phyloP scores from a whole-genome alignment of 345 rosid species.

The Brassica incana region DNA sequence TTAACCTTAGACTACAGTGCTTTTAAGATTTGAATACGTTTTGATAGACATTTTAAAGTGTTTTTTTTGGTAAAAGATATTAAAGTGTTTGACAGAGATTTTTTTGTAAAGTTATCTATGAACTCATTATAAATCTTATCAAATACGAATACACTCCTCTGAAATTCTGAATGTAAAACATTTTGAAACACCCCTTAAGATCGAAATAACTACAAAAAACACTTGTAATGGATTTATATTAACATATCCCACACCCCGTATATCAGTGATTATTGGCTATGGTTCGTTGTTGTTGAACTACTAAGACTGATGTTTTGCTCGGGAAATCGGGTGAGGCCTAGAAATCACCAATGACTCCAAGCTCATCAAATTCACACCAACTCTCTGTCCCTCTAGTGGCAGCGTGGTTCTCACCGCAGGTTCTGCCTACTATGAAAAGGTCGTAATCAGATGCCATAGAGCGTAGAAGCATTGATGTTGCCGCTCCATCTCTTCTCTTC shows the following conservation, averaged over 20 bases:
- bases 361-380: not conserved
- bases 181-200: no score
- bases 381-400: conserved; percentile 39
- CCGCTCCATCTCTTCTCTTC: conserved; percentile 45
- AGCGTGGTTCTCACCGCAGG: conserved; percentile 34
- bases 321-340: not conserved
- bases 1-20: no score
- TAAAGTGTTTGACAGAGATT: no score
- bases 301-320: not conserved
- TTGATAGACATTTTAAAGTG: no score
- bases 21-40: no score
- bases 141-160: no score
- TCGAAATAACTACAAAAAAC: no score
- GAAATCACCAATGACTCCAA: not conserved
- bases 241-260: not conserved
- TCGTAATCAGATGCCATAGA: conserved; percentile 44
- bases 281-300: conserved; percentile 39
- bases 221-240: not conserved
- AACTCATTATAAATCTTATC: no score
- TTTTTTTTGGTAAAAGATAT: no score
- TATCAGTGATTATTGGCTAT: conserved; percentile 7
- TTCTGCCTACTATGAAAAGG: conserved; percentile 53
- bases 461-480: conserved; percentile 4
- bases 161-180: no score
- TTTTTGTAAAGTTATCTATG: no score